Base-by-base conservation (phyloP, 2,329 filamentous ascomycete genomes). In the Cladophialophora yegresii region DNA sequence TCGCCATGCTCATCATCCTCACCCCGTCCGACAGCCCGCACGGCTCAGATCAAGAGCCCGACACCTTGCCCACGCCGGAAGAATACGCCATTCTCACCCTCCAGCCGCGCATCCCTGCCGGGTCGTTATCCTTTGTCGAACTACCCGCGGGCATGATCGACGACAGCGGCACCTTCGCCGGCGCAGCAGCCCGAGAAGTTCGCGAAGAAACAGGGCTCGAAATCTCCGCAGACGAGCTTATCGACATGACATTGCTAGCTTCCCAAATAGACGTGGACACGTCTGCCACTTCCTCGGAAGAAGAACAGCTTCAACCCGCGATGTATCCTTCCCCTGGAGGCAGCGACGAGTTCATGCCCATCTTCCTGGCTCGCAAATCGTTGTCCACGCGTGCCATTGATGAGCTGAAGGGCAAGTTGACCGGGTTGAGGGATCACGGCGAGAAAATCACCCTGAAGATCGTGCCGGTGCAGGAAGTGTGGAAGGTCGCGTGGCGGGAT, bases 111-210 rank as follows among this genome's bases (percentile, higher is more conserved):
- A 80, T 85, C 10, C 82, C 85, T 4, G 82, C 83, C 0, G 83
- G 81, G 0, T 83, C 80, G 1, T 77, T 87, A 3, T 75, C 80
- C 1, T 83, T 87, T 63, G 70, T 78, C 12, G 85, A 87, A 71
- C 80, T 87, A 8, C 85, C 85, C 2, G 85, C 85, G 0, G 85
- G 85, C 20, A 86, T 87, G 84, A 76, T 87, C 1, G 85, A 87
- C 67, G 82, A 83, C 65, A 76, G 75, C 43, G 81, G 82, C 9
- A 80, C 79, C 0, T 84, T 87, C 65, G 76, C 79, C 0, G 84
- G 84, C 6, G 81, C 77, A 9, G 85, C 85, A 0, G 84, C 83
- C 1, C 80, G 81, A 56, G 84, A 87, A 67, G 84, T 87, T 40
- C 69, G 80, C 32, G 84, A 87, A 71, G 85, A 87, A 71, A 84